phyloP scores from a whole-genome alignment of 2,329 filamentous ascomycete genomes.

The Fusarium anguioides region DNA sequence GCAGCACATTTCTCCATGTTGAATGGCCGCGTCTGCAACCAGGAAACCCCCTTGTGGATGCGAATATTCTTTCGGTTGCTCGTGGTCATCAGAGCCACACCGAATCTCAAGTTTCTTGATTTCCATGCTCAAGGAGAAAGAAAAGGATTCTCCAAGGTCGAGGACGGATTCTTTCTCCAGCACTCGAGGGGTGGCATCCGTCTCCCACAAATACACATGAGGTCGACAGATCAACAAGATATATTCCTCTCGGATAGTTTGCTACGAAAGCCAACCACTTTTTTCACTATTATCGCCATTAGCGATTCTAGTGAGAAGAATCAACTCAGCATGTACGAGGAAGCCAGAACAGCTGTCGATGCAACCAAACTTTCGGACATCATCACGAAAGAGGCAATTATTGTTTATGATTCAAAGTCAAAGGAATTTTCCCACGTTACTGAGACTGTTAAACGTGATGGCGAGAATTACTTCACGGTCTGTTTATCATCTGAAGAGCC shows the following conservation, averaged over 20 bases:
- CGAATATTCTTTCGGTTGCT: neutral
- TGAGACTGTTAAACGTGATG: neutral
- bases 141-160: neutral
- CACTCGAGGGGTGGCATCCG: neutral
- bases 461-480: neutral
- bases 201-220: neutral
- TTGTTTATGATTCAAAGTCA: neutral
- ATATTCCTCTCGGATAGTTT: neutral
- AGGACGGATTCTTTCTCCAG: neutral
- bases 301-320: fast-evolving
- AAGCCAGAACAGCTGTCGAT: neutral
- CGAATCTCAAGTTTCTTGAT: neutral
- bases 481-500: neutral
- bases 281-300: neutral
- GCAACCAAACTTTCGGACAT: neutral
- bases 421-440: fast-evolving
- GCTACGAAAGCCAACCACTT: fast-evolving
- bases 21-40: neutral
- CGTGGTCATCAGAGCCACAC: neutral
- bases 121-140: neutral
- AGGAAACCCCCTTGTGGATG: neutral
- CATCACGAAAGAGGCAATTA: fast-evolving
- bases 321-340: neutral
- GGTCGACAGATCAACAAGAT: fast-evolving
- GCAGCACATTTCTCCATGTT: neutral